Evolutionary conservation across 306 rosid species (phyloP), one percentile per base, ranked within the genome.

Genomic region (Corylus americana): DNA sequence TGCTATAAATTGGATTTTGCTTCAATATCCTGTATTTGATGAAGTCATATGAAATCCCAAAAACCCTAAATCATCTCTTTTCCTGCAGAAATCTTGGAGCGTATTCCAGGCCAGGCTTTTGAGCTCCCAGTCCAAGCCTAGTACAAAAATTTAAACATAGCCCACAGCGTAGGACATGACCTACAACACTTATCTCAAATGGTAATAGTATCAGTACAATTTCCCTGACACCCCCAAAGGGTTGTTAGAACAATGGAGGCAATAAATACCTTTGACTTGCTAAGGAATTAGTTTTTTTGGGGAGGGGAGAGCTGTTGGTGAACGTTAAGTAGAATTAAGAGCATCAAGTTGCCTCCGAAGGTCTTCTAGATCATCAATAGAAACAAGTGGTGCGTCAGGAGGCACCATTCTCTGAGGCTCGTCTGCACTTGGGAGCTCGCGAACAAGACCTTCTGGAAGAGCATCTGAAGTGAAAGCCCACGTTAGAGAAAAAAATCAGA

Each of bases 381-480:
- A 83, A 31, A 71, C 27, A 73, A 6, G 50, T 7, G 91, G 74
- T 3, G 90, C 73, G 72, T 81, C 92, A 31, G 74, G 11, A 55
- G 82, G 57, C 3, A 74, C 63, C 3, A 47, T 69, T 47, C 86
- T 82, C 17, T 76, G 83, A 66, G 77, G 80, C 79, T 87, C 92
- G 50, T 93, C 98, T 2, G 99, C 96, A 78, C 55, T 86, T 66
- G 98, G 99, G 72, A 95, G 96, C 84, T 93, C 99, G n/a, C 83
- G 95, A 66, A 89, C 85, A 75, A 95, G 98, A 83, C 97, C 98
- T 78, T 91, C 96, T 1, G 99, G 99, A 37, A 95, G 91, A 74
- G 76, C 80, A 86, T 86, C 98, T 95, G 88, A 1, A 76, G 81
- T 39, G 74, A 79, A 82, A 72, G 45, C 16, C 54, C 20, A 25